These are phyloP conservation scores for Orbilia ellipsospora DNA, from an alignment of 2,329 filamentous ascomycete genomes.

Conservation along the genomic window DNA sequence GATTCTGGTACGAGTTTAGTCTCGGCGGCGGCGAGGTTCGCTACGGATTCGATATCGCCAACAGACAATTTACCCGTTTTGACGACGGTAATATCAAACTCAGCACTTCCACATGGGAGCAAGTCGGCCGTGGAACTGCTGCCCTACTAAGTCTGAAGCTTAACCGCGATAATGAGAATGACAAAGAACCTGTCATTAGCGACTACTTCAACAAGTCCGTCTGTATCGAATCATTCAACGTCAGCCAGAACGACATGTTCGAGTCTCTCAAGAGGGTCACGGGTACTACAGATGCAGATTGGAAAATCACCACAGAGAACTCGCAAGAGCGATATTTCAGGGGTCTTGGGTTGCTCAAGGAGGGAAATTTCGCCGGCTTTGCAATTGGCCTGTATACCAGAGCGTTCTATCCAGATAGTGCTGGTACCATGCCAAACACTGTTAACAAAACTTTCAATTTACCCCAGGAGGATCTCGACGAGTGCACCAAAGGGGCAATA, in stretches of 20 bases:
- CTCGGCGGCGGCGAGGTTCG: slow-evolving; percentile 61
- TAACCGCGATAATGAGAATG: slow-evolving; percentile 60
- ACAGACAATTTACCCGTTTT: slow-evolving; percentile 61
- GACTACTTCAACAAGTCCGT: slow-evolving; percentile 66
- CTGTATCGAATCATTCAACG: slow-evolving; percentile 69
- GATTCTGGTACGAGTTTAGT: slow-evolving; percentile 70
- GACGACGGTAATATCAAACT: slow-evolving; percentile 70
- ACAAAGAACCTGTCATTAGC: slow-evolving; percentile 63
- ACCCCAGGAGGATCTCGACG: slow-evolving; percentile 71
- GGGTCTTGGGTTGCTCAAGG: slow-evolving; percentile 64
- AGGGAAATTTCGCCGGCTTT: slow-evolving; percentile 65
- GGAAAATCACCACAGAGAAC: slow-evolving; percentile 68
- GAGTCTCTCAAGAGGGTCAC: slow-evolving; percentile 71
- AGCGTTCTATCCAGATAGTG: slow-evolving; percentile 66
- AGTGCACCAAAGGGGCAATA: slow-evolving; percentile 67
- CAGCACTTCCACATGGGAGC: slow-evolving; percentile 70
- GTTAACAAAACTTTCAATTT: slow-evolving; percentile 70
- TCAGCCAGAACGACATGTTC: slow-evolving; percentile 74
- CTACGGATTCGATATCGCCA: slow-evolving; percentile 67
- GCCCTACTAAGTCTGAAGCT: slow-evolving; percentile 65
- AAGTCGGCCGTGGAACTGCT: slow-evolving; percentile 69
- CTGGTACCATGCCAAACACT: slow-evolving; percentile 64
- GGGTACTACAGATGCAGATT: slow-evolving; percentile 70
- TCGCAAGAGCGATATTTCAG: slow-evolving; percentile 65
- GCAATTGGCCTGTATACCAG: slow-evolving; percentile 68